A percentile compares a stretch with the other conserved stretches of the same genome.
phyloP scores from a whole-genome alignment of 2,329 filamentous ascomycete genomes.

The Botrytis hyacinthi region DNA sequence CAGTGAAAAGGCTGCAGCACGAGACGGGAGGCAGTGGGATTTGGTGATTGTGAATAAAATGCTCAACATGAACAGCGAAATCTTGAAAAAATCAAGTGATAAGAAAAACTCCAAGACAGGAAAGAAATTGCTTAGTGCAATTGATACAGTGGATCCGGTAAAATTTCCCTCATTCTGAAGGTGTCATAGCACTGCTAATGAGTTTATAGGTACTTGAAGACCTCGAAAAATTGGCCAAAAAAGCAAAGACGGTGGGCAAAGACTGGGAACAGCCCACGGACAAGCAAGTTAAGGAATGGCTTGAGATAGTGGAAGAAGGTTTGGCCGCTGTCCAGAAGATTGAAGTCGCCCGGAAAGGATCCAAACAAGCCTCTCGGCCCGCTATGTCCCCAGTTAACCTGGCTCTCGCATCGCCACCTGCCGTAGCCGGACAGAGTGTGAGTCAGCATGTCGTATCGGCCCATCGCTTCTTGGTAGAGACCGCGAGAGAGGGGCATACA shows the following conservation, averaged over 20 bases:
- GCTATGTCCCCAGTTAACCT: neutral
- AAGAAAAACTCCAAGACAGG: neutral
- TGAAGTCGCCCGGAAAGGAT: neutral
- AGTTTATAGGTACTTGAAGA: neutral
- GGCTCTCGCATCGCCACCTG: neutral
- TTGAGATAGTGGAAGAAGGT: neutral
- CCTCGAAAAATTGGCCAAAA: neutral
- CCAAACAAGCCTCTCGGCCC: neutral
- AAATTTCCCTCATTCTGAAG: fast-evolving
- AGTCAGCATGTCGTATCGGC: neutral
- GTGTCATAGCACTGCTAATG: neutral
- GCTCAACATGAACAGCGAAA: neutral
- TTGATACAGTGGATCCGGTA: neutral
- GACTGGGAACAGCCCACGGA: neutral
- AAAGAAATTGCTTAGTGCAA: neutral
- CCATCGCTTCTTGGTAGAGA: neutral
- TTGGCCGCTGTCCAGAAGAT: neutral
- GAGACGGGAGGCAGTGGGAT: neutral
- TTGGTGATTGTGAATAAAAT: neutral
- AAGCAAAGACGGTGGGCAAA: neutral
- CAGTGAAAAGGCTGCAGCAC: neutral
- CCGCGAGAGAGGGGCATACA: neutral
- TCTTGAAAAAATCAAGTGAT: neutral
- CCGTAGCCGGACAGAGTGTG: neutral
- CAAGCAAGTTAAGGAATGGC: neutral